These are phyloP conservation scores for Arthroderma uncinatum DNA, from an alignment of 2,329 filamentous ascomycete species.

Conservation along the genomic window DNA sequence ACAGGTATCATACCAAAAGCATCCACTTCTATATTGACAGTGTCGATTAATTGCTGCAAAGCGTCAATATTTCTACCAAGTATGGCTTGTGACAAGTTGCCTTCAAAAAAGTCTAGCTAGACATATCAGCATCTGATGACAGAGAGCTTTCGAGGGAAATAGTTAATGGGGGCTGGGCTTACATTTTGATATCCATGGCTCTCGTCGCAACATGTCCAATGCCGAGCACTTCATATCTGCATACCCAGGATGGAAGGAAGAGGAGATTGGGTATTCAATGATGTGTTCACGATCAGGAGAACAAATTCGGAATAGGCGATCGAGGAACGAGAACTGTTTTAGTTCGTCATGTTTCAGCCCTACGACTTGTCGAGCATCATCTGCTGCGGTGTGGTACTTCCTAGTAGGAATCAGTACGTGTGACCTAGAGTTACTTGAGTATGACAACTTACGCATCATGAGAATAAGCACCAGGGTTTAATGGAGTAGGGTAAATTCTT, in stretches of 20 bases:
- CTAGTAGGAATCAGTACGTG: too few species aligned
- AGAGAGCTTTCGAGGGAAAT: not conserved
- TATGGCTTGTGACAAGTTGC: not conserved
- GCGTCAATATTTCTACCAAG: not conserved
- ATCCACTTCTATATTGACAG: not conserved
- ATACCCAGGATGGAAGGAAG: not conserved
- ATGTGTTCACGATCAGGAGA: too few species aligned
- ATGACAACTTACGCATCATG: too few species aligned
- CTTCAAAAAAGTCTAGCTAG: not conserved
- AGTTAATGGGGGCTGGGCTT: not conserved
- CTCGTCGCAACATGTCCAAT: not conserved
- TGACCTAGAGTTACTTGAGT: too few species aligned
- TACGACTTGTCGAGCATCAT: too few species aligned
- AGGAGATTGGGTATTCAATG: not conserved
- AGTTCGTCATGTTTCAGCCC: too few species aligned
- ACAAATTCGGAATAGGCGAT: too few species aligned
- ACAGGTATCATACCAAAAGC: not conserved
- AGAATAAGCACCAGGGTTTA: too few species aligned
- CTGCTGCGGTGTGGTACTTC: too few species aligned
- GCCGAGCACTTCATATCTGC: not conserved
- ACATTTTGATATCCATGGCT: not conserved
- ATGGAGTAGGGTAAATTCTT: too few species aligned
- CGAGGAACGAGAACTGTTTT: not conserved
- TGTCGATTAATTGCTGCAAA: not conserved
- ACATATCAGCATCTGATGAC: not conserved